Conservation (phyloP, 2,329 filamentous ascomycete genomes). For the Diaporthe amygdali region DNA sequence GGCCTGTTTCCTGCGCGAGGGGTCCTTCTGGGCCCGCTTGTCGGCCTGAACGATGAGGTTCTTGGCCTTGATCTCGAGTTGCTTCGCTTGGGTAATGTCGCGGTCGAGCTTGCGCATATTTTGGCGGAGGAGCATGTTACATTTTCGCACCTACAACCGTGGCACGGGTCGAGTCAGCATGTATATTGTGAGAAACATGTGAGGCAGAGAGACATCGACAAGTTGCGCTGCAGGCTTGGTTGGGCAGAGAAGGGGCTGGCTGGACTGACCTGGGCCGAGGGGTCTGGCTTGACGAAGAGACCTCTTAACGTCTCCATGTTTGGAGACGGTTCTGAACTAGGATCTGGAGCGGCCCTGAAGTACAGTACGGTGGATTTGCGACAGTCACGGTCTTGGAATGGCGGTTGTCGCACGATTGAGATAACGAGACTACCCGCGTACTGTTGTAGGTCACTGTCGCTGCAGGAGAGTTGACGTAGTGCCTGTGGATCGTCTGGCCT, state of each 20-base stretch:
- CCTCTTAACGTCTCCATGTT: conserved; percentile 86
- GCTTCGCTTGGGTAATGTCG: conserved; percentile 80
- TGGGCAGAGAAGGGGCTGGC: conserved; percentile 6
- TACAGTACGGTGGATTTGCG: not conserved
- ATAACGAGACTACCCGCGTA: not conserved
- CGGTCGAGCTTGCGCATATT: conserved; percentile 96
- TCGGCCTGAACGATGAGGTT: conserved; percentile 84
- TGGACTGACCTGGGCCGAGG: conserved; percentile 80
- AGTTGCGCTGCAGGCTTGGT: not conserved
- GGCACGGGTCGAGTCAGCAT: not conserved
- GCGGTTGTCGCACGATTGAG: conserved; percentile 1
- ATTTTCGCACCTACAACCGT: conserved; percentile 83
- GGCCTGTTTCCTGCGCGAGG: conserved; percentile 79
- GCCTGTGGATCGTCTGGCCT: conserved; percentile 10
- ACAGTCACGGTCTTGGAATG: not conserved
- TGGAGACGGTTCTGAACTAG: conserved; percentile 25
- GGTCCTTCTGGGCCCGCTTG: conserved; percentile 80
- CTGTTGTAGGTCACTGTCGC: not conserved
- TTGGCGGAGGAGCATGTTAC: conserved; percentile 84
- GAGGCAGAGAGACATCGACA: not conserved
- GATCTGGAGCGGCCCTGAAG: not conserved
- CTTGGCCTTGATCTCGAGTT: conserved; percentile 83
- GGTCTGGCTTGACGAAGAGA: conserved; percentile 91
- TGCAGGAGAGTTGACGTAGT: conserved; percentile 25
- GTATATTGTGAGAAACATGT: no score